These are phyloP conservation scores for Nakaseomyces glabratus DNA, from an alignment of 1,139 yeast species.

Conservation along the genomic window DNA sequence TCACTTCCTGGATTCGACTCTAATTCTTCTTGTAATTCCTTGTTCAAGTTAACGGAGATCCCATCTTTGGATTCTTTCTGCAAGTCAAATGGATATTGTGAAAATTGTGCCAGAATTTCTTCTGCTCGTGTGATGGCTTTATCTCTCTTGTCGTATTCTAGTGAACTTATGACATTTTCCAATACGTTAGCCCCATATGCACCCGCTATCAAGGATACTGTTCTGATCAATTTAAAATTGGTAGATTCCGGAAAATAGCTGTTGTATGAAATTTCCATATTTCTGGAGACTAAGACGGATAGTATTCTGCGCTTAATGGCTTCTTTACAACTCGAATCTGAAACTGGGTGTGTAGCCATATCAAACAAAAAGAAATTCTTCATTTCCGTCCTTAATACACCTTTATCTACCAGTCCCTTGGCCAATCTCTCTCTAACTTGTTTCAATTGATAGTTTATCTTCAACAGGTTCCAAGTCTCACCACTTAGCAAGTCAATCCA, in stretches of 20 bases:
- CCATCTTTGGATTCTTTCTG: conserved; percentile 54
- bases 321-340: conserved; percentile 78
- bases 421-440: conserved; percentile 96
- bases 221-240: conserved; percentile 63
- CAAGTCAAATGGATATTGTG: conserved; percentile 74
- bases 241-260: conserved; percentile 62
- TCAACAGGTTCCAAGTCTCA: conserved; percentile 95
- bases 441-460: conserved; percentile 87
- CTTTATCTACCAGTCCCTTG: conserved; percentile 95
- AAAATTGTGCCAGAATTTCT: conserved; percentile 70
- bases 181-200: conserved; percentile 93
- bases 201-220: conserved; percentile 77
- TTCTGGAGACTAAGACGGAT: conserved; percentile 61
- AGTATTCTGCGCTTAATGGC: conserved; percentile 65
- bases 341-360: conserved; percentile 97
- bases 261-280: conserved; percentile 39
- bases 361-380: conserved; percentile 90
- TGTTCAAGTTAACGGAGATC: conserved; percentile 65
- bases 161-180: conserved; percentile 73
- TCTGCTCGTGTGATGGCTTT: conserved; percentile 90
- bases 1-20: conserved; percentile 49
- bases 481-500: conserved; percentile 95
- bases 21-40: conserved; percentile 60
- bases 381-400: conserved; percentile 91
- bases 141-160: conserved; percentile 85